Evolutionary conservation across 2,329 filamentous ascomycete species (phyloP).

Genomic region (Pestalotiopsis sp.): DNA sequence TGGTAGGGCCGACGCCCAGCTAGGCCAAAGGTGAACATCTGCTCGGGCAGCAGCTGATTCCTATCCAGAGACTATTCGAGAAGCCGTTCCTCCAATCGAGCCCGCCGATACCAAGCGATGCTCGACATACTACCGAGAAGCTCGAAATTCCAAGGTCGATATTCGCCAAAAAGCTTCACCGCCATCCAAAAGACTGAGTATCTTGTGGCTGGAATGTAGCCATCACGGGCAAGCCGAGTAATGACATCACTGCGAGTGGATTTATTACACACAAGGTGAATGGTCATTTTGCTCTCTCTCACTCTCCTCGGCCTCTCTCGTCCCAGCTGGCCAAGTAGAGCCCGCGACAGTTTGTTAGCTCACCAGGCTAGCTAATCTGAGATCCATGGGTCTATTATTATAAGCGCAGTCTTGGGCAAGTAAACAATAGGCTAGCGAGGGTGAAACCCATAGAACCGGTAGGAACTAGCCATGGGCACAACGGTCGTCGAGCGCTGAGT

Average conservation of each 20-base stretch:
- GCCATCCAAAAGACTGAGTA: background rate
- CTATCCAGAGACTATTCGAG: background rate
- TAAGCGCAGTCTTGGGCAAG: background rate
- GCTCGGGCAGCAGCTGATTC: background rate
- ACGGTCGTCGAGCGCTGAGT: background rate
- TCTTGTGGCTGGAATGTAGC: background rate
- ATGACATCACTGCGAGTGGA: background rate
- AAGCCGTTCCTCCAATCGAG: background rate
- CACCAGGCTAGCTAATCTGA: background rate
- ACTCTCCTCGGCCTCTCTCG: background rate
- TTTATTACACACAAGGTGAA: background rate
- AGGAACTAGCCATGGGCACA: slow-evolving; percentile 1
- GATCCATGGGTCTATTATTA: background rate
- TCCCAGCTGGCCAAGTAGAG: background rate
- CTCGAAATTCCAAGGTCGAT: background rate
- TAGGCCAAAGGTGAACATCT: background rate
- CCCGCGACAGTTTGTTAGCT: background rate
- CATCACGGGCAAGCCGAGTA: background rate
- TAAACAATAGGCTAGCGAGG: slow-evolving; percentile 2
- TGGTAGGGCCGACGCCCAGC: background rate
- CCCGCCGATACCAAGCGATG: background rate
- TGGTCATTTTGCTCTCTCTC: too few species aligned
- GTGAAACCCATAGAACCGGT: slow-evolving; percentile 7
- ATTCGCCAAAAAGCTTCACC: background rate
- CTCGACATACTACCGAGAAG: background rate